These are phyloP conservation scores for Candida freyschussii DNA, from an alignment of 1,139 yeast genomes.

Conservation along the genomic window DNA sequence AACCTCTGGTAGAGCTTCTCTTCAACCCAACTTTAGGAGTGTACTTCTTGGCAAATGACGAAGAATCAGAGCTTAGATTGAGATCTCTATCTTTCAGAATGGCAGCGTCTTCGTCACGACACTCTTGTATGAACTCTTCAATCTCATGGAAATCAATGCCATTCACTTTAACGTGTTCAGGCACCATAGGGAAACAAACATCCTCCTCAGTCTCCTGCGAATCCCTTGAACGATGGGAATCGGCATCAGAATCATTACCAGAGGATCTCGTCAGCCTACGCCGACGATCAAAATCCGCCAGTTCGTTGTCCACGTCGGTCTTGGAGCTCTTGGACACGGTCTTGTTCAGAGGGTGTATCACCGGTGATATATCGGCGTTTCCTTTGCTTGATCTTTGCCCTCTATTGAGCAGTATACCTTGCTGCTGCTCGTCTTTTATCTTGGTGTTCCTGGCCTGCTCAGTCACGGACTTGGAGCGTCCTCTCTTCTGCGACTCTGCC, in stretches of 20 bases:
- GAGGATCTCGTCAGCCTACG: conserved; percentile 31
- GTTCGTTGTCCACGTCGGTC: conserved; percentile 14
- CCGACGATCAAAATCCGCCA: conserved; percentile 23
- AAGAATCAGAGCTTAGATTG: conserved; percentile 28
- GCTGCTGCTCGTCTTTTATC: conserved; percentile 5
- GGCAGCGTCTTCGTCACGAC: conserved; percentile 26
- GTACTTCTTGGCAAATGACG: conserved; percentile 58
- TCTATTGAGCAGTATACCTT: conserved; percentile 17
- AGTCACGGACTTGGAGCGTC: conserved; percentile 23
- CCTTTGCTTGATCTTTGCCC: conserved; percentile 9
- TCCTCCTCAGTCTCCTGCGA: conserved; percentile 93
- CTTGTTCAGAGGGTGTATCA: conserved; percentile 18
- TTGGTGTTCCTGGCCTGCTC: conserved; percentile 14
- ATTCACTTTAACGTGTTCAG: conserved; percentile 61
- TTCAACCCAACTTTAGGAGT: conserved; percentile 40
- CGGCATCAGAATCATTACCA: conserved; percentile 52
- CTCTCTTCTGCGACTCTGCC: conserved; percentile 10
- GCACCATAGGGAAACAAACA: conserved; percentile 92
- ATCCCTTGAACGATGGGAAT: conserved; percentile 66
- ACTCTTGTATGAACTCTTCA: conserved; percentile 64
- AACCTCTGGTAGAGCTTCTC: conserved; percentile 6
- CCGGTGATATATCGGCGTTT: conserved; percentile 18
- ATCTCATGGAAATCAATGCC: conserved; percentile 79
- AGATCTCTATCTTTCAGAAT: conserved; percentile 19
- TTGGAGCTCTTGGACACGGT: conserved; percentile 16